These are phyloP conservation scores for Xanthoparmelia taractica DNA, from an alignment of 495 filamentous ascomycete species.

Conservation along the genomic window DNA sequence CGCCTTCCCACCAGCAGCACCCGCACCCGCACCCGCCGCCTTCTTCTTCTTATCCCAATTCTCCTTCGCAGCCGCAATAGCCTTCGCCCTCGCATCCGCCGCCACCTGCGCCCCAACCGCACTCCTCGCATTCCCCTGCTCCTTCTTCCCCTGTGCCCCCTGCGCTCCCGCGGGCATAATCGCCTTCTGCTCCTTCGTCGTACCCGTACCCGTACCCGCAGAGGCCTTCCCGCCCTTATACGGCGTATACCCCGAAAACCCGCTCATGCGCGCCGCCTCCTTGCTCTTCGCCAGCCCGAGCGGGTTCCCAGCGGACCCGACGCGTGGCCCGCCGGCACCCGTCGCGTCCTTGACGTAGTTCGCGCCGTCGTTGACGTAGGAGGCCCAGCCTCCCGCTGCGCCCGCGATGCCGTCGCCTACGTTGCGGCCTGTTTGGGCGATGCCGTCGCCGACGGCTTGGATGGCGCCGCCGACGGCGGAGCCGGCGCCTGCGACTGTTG, in stretches of 20 bases:
- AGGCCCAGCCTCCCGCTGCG: conserved; percentile 34
- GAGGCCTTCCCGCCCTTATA: neutral
- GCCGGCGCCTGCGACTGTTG: conserved; percentile 22
- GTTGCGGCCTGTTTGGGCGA: conserved; percentile 25
- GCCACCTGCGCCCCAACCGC: conserved; percentile 10
- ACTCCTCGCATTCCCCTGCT: conserved; percentile 4
- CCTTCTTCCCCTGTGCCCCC: neutral
- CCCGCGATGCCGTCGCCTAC: conserved; percentile 36
- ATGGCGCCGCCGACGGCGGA: conserved; percentile 25
- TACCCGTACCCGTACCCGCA: too few species aligned
- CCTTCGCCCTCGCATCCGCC: conserved; percentile 7
- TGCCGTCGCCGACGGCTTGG: conserved; percentile 26
- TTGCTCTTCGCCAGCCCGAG: conserved; percentile 30
- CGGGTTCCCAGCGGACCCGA: conserved; percentile 36
- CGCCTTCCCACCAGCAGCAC: neutral
- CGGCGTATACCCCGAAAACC: conserved; percentile 13
- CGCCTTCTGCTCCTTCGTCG: neutral
- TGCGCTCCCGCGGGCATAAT: neutral
- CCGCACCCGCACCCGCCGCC: neutral
- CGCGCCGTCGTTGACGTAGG: conserved; percentile 39
- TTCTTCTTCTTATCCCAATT: neutral
- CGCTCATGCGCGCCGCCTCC: conserved; percentile 10
- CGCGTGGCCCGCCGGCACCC: conserved; percentile 32
- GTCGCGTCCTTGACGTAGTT: conserved; percentile 43
- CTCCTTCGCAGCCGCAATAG: neutral